phyloP scores from a whole-genome alignment of 2,329 filamentous ascomycete genomes.

The Colletotrichum noveboracense region DNA sequence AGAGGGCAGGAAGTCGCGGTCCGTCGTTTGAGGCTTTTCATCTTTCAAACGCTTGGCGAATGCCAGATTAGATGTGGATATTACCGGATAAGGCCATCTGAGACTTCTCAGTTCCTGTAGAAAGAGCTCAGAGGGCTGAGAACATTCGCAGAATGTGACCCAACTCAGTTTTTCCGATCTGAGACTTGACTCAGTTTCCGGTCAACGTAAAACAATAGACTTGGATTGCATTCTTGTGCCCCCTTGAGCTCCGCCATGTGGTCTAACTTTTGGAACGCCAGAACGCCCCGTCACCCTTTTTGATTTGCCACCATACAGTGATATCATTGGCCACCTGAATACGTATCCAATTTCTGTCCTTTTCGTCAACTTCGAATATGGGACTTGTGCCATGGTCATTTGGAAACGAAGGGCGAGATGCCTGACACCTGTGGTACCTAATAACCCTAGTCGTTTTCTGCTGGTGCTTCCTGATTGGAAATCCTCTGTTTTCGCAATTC shows the following conservation, averaged over 20 bases:
- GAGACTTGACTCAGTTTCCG: neutral
- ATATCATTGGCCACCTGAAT: neutral
- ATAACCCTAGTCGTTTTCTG: neutral
- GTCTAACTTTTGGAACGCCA: neutral
- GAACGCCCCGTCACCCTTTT: neutral
- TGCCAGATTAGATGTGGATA: neutral
- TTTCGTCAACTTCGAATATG: neutral
- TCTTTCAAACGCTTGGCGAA: neutral
- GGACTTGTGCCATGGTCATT: neutral
- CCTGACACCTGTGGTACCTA: neutral
- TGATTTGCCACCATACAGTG: neutral
- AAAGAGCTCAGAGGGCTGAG: neutral
- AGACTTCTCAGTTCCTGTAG: neutral
- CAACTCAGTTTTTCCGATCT: neutral
- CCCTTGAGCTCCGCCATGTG: neutral
- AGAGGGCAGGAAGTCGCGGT: neutral
- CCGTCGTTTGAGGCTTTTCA: neutral
- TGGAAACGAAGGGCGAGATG: neutral
- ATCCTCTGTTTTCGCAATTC: rapidly evolving
- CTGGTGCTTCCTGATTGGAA: neutral
- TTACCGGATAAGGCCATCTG: neutral
- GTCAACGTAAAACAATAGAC: neutral
- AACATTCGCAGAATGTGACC: neutral
- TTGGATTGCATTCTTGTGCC: neutral
- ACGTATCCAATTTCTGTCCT: neutral